These are phyloP conservation scores for Russula sp. DNA, from an alignment of 768 basidiomycete genomes.

Conservation along the genomic window DNA sequence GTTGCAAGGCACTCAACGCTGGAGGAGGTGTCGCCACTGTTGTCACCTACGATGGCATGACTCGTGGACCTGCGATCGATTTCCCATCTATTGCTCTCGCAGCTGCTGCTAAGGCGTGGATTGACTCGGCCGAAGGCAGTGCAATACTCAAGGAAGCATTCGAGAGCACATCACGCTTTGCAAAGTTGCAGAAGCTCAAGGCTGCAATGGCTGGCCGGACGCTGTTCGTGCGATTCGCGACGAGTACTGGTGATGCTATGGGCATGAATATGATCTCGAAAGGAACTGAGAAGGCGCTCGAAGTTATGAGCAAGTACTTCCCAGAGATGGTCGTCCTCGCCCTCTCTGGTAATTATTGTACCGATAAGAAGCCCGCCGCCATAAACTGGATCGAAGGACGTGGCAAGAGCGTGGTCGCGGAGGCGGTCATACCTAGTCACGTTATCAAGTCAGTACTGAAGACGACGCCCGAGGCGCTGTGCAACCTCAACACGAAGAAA, in stretches of 20 bases:
- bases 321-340: slow-evolving; percentile 90
- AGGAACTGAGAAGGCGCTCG: slow-evolving; percentile 93
- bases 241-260: slow-evolving; percentile 97
- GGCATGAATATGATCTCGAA: slow-evolving; percentile 99
- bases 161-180: slow-evolving; percentile 92
- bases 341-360: slow-evolving; percentile 96
- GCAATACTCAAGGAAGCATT: slow-evolving; percentile 74
- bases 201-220: slow-evolving; percentile 90
- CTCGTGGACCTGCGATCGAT: slow-evolving; percentile 96
- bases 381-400: slow-evolving; percentile 99
- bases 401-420: slow-evolving; percentile 96
- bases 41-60: slow-evolving; percentile 90
- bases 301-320: slow-evolving; percentile 67
- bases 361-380: slow-evolving; percentile 98
- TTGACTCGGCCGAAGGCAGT: slow-evolving; percentile 78
- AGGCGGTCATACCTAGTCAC: slow-evolving; percentile 86
- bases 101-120: slow-evolving; percentile 82
- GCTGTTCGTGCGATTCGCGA: slow-evolving; percentile 88
- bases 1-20: slow-evolving; percentile 95
- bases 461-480: slow-evolving; percentile 86
- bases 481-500: slow-evolving; percentile 94
- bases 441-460: slow-evolving; percentile 88
- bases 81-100: slow-evolving; percentile 80
- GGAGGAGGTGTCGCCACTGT: slow-evolving; percentile 95
- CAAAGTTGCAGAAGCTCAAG: slow-evolving; percentile 78